Conservation (phyloP, 805 yeast genomes). For the Candida peoriensis region DNA sequence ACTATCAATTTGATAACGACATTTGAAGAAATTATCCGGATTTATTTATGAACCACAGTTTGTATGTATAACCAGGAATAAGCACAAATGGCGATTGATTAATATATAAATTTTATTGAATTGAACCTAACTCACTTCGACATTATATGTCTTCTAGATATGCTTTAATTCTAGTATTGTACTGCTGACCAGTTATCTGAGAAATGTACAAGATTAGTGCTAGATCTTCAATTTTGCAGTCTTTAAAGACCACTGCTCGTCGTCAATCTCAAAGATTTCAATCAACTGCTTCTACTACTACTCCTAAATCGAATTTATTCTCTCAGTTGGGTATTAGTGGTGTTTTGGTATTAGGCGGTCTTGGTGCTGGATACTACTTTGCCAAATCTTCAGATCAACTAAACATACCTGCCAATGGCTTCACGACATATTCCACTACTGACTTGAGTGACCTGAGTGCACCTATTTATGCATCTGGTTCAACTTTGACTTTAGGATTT, state of each 20-base stretch:
- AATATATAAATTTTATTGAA: too few relatives aligned
- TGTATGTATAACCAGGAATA: too few relatives aligned
- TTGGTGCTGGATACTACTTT: conserved; percentile 9
- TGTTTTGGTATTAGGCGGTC: conserved; percentile 5
- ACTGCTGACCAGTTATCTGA: too few relatives aligned
- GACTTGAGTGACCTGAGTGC: not conserved
- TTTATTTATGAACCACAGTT: too few relatives aligned
- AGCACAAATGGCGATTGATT: too few relatives aligned
- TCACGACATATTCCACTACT: conserved; percentile 4
- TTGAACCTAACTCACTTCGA: too few relatives aligned
- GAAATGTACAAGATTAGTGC: not conserved
- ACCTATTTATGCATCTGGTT: conserved; percentile 11
- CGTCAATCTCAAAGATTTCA: conserved; percentile 3
- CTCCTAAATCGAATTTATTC: not conserved
- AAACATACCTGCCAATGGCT: conserved; percentile 4
- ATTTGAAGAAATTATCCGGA: too few relatives aligned
- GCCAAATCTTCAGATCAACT: conserved; percentile 2
- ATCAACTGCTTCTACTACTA: conserved; percentile 1
- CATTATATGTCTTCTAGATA: too few relatives aligned
- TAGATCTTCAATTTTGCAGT: too few relatives aligned
- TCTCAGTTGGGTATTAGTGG: conserved; percentile 1
- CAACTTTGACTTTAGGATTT: conserved; percentile 9
- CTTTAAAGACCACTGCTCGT: conserved; percentile 1
- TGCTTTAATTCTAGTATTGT: too few relatives aligned
- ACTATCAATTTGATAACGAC: too few relatives aligned